These are phyloP conservation scores for Verticillium alfalfae DNA, from an alignment of 2,329 filamentous ascomycete genomes.

Conservation along the genomic window DNA sequence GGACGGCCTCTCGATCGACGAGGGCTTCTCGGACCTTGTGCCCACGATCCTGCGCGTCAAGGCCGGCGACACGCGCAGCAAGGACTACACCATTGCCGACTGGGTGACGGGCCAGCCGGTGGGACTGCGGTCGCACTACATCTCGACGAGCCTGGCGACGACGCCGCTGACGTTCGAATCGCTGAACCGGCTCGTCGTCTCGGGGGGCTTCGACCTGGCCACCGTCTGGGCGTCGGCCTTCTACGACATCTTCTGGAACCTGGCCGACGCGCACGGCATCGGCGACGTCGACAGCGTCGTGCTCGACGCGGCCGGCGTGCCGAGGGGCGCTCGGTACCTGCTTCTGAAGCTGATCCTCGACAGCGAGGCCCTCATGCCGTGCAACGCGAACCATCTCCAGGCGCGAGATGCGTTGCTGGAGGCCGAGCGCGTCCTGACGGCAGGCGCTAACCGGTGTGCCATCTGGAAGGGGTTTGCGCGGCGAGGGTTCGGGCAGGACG, in stretches of 20 bases:
- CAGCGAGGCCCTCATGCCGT: slow-evolving; percentile 44
- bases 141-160: slow-evolving; percentile 35
- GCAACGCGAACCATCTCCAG: slow-evolving; percentile 41
- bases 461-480: slow-evolving; percentile 47
- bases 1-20: slow-evolving; percentile 43
- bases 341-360: slow-evolving; percentile 43
- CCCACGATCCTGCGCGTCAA: slow-evolving; percentile 41
- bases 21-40: slow-evolving; percentile 46
- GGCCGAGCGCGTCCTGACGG: slow-evolving; percentile 40
- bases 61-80: slow-evolving; percentile 33
- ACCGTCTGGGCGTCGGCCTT: slow-evolving; percentile 41
- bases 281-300: slow-evolving; percentile 30
- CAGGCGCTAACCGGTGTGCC: slow-evolving; percentile 37
- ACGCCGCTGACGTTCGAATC: slow-evolving; percentile 38
- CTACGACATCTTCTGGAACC: slow-evolving; percentile 48
- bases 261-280: slow-evolving; percentile 45
- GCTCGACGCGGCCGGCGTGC: slow-evolving; percentile 33
- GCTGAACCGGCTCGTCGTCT: slow-evolving; percentile 33
- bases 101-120: slow-evolving; percentile 32
- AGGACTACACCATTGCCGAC: slow-evolving; percentile 37
- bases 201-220: slow-evolving; percentile 27
- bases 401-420: slow-evolving; percentile 44
- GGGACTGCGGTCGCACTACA: slow-evolving; percentile 38
- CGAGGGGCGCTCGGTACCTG: slow-evolving; percentile 40
- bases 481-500: slow-evolving; percentile 37